These are phyloP conservation scores for Eimeria nieschulzi DNA, from an alignment of 169 alveolate species.

Conservation along the genomic window DNA sequence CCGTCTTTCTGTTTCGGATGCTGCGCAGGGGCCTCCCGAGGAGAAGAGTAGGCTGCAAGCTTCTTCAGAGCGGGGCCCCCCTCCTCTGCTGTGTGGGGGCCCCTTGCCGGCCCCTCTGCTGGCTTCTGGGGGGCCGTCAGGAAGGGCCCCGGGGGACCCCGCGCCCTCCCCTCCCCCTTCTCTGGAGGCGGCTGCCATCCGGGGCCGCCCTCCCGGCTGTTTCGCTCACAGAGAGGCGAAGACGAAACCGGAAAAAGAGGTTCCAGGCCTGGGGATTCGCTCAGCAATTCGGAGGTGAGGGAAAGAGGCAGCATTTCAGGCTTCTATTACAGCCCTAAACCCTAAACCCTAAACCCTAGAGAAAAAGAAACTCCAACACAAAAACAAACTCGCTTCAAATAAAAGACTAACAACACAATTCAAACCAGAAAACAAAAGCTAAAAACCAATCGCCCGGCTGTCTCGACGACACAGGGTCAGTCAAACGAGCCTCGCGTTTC, in stretches of 20 bases:
- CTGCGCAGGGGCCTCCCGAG: background rate
- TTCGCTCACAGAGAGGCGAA: background rate
- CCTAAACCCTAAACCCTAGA: background rate
- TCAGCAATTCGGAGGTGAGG: constrained; percentile 13
- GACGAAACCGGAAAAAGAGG: background rate
- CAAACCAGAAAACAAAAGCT: background rate
- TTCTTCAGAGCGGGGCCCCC: constrained; percentile 27
- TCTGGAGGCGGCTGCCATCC: constrained; percentile 20
- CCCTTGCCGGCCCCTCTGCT: background rate
- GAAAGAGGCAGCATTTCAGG: constrained; percentile 25
- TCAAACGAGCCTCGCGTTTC: background rate
- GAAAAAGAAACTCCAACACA: no score
- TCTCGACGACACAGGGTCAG: background rate
- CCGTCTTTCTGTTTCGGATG: background rate
- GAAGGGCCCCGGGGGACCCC: background rate
- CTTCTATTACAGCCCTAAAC: background rate
- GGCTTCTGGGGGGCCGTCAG: background rate
- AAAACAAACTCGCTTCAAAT: no score
- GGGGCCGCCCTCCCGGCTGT: background rate
- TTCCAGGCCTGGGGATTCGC: constrained; percentile 6
- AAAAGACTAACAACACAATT: background rate
- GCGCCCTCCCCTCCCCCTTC: background rate
- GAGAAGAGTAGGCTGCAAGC: background rate
- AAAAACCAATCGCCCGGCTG: background rate
- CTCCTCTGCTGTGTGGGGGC: constrained; percentile 26